phyloP scores from a whole-genome alignment of 495 filamentous ascomycete genomes.

The Amniculicola lignicola region DNA sequence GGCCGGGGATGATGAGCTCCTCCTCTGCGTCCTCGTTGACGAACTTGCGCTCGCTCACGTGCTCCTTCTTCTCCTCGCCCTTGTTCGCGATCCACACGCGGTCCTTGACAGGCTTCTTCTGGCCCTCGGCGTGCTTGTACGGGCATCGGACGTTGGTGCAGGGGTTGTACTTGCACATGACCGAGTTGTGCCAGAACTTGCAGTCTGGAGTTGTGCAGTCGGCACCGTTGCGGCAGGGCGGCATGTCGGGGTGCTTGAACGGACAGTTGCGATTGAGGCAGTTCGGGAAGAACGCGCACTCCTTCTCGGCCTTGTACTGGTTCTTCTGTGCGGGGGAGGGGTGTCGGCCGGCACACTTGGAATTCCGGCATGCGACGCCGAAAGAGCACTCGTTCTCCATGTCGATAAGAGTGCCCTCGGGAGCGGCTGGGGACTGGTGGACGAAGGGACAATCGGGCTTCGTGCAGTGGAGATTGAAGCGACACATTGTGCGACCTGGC shows the following conservation, averaged over 20 bases:
- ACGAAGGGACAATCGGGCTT: conserved; percentile 88
- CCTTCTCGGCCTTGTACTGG: conserved; percentile 73
- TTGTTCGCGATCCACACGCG: conserved; percentile 75
- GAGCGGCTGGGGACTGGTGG: conserved; percentile 89
- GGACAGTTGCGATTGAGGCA: conserved; percentile 78
- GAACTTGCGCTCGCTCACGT: conserved; percentile 92
- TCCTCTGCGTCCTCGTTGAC: conserved; percentile 64
- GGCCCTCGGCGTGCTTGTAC: conserved; percentile 91
- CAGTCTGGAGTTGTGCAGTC: conserved; percentile 82
- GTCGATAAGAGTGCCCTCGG: conserved; percentile 76
- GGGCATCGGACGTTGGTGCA: conserved; percentile 80
- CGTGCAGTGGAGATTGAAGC: conserved; percentile 81
- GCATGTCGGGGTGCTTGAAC: conserved; percentile 78
- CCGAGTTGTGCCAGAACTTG: conserved; percentile 82
- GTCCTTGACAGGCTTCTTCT: conserved; percentile 73
- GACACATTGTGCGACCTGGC: conserved; percentile 61
- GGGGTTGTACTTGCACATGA: conserved; percentile 84
- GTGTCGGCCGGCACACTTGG: conserved; percentile 87
- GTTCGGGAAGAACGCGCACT: conserved; percentile 94
- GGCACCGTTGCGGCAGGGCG: conserved; percentile 86
- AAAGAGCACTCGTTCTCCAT: conserved; percentile 75
- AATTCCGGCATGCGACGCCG: conserved; percentile 89
- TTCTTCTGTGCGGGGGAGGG: conserved; percentile 81
- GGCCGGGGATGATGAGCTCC: conserved; percentile 74
- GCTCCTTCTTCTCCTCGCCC: conserved; percentile 46